Conservation (phyloP, 768 basidiomycete species). For the Russula dissimulans region DNA sequence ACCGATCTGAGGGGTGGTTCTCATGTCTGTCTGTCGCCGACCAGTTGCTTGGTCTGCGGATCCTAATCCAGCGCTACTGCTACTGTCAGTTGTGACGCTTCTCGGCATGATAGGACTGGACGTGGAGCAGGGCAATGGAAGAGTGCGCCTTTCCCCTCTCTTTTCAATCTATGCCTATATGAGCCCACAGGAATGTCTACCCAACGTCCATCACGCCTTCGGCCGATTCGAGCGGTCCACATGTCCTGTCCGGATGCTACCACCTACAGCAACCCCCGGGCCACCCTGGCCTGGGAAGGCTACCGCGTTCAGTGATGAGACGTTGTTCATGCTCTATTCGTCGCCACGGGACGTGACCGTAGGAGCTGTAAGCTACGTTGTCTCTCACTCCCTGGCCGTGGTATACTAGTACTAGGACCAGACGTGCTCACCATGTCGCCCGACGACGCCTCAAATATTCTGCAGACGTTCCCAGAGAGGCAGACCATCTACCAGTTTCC, state of each 20-base stretch:
- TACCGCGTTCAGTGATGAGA: conserved; percentile 82
- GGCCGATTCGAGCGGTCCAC: conserved; percentile 77
- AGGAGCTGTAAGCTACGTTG: conserved; percentile 67
- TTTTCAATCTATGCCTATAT: neutral
- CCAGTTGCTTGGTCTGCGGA: no score
- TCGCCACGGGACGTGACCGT: conserved; percentile 78
- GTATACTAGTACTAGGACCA: no score
- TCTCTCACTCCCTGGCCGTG: neutral
- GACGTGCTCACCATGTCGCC: no score
- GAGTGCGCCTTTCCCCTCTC: conserved; percentile 47
- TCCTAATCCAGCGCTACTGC: conserved; percentile 67
- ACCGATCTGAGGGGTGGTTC: no score
- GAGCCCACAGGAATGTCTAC: conserved; percentile 54
- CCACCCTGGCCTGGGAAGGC: conserved; percentile 74
- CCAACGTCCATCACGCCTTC: conserved; percentile 91
- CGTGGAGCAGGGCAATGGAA: conserved; percentile 66
- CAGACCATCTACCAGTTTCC: no score
- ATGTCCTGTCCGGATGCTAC: conserved; percentile 78
- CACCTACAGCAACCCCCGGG: conserved; percentile 80
- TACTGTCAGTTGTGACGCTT: conserved; percentile 80
- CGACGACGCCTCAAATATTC: no score
- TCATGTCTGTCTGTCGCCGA: no score
- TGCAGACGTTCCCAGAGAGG: no score
- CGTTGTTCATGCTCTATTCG: conserved; percentile 92
- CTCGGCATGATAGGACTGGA: conserved; percentile 84